Evolutionary conservation across 2,329 filamentous ascomycete species (phyloP), one percentile per base, ranked within the genome.

Genomic region (Verticillium klebahnii): DNA sequence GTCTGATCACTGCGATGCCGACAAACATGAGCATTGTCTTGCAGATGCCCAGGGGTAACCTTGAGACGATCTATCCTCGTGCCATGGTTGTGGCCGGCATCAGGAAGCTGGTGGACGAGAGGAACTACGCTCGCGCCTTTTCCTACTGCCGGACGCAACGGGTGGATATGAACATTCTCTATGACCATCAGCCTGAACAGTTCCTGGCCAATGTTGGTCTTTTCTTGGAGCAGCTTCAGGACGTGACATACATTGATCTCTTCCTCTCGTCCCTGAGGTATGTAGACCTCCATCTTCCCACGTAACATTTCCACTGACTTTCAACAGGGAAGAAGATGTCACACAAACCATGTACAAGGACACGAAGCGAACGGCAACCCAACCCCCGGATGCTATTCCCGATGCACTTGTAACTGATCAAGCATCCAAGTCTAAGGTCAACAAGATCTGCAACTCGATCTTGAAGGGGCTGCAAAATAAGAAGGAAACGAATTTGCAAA

Each of bases 81-180:
- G 94, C 94, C 15, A 89, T 99, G 77, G 94, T 99, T 0, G 81
- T 99, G 57, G 92, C 93, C 2, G 93, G 93, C 31, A 96, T 99
- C 61, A 86, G 95, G 57, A 85, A 86, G 58, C 86, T 90, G 59
- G 91, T 99, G 59, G 89, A 93, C 60, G 80, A 85, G 36, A 91
- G 90, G 72, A 87, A 95, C 69, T 99, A 97, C 71, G 86, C 84
- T 57, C 86, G 85, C 59, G 95, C 95, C 0, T 99, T 97, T 72
- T 80, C 90, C 25, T 89, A 92, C 65, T 98, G 95, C 72, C 88
- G 95, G 58, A 94, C 89, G 25, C 96, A 99, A 73, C 87, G 96
- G 67, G 95, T 99, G 1, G 95, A 99, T 71, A 93, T 98, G 90
- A 99, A 99, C 71, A 94, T 99, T 64, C 80, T 99, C 2, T 94